Evolutionary conservation across 108 stramenopile genomes (phyloP).

Genomic region (Nannochloropsis gaditana): DNA sequence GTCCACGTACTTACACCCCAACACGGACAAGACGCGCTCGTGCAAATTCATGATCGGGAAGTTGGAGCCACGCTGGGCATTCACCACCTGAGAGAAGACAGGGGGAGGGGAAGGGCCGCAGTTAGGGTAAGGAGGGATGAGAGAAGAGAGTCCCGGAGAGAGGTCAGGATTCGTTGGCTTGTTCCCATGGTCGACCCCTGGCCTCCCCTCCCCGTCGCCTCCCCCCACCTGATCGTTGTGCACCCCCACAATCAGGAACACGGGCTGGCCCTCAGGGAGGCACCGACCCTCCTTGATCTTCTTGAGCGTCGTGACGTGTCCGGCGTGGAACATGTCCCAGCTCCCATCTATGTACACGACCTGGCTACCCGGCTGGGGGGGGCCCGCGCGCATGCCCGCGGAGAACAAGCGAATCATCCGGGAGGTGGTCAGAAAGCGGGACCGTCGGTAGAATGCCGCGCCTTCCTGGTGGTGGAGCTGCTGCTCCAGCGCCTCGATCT

Average conservation of each 20-base stretch:
- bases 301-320: constrained; percentile 84
- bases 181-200: no score
- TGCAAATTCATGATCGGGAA: constrained; percentile 89
- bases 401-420: constrained; percentile 77
- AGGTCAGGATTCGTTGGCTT: background rate
- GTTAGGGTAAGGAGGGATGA: background rate
- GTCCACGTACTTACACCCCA: constrained; percentile 72
- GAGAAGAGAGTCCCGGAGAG: background rate
- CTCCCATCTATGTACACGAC: constrained; percentile 92
- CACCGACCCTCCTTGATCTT: constrained; percentile 52
- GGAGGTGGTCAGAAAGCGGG: constrained; percentile 73
- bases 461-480: background rate
- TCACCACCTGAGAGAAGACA: constrained; percentile 58
- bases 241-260: constrained; percentile 75
- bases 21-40: constrained; percentile 65
- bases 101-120: background rate
- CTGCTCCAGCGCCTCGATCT: background rate
- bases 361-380: constrained; percentile 67
- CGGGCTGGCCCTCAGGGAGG: background rate
- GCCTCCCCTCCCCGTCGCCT: background rate
- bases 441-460: background rate
- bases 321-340: constrained; percentile 98
- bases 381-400: constrained; percentile 61
- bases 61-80: constrained; percentile 66
- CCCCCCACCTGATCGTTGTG: constrained; percentile 77